A percentile compares a stretch with the other conserved stretches of the same genome.
Conservation (phyloP, 2,329 filamentous ascomycete species). For the Fusarium camptoceras region DNA sequence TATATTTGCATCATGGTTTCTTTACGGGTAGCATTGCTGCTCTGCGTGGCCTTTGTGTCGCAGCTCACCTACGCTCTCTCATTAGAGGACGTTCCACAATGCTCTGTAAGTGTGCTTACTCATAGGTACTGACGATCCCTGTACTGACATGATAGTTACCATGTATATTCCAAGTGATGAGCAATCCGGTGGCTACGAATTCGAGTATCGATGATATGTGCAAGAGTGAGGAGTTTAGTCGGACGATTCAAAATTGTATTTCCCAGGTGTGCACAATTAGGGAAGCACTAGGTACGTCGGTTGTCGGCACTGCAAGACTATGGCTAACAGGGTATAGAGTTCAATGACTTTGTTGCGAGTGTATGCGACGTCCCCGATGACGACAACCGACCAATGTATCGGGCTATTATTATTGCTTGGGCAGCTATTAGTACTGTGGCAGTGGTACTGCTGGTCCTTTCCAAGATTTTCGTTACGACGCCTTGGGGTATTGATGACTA, state of each 20-base stretch:
- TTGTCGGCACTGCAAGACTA: fast-evolving
- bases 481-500: conserved; percentile 8
- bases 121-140: too few relatives aligned
- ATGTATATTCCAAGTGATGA: background rate
- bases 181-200: background rate
- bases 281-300: background rate
- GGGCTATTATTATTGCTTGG: background rate
- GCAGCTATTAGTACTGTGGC: fast-evolving
- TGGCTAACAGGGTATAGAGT: background rate
- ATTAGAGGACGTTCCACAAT: background rate
- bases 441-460: fast-evolving
- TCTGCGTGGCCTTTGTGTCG: background rate
- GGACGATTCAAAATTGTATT: background rate
- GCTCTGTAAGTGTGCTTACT: background rate
- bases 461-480: background rate
- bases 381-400: background rate
- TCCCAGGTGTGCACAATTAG: background rate
- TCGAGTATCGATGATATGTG: background rate
- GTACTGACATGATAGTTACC: background rate
- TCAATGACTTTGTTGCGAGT: background rate
- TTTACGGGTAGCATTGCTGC: background rate
- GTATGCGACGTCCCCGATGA: background rate
- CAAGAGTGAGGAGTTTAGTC: background rate
- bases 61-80: background rate
- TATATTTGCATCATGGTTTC: background rate